Evolutionary conservation across 345 rosid species (phyloP), one percentile per base, ranked within the genome.

Genomic region (Camelina neglecta): DNA sequence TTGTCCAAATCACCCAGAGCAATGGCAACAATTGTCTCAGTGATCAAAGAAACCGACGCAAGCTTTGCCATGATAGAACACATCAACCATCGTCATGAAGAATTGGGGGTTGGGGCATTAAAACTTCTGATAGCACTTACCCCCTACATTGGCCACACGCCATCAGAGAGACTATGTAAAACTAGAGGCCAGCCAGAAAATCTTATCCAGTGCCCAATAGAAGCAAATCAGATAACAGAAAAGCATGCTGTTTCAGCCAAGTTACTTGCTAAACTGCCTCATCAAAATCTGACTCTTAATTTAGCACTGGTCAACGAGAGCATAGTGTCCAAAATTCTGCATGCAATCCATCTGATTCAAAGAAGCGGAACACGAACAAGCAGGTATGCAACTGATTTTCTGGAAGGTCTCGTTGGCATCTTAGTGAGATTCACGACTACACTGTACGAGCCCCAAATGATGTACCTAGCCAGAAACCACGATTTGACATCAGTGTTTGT

Each of bases 361-460:
- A 81, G 72, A 78, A 73, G 80, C 8, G 86, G 90, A 49, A 84
- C 87, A 51, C 82, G 93, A 83, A 81, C 83, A 60, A 84, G 85
- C 83, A 81, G 92, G 87, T 83, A 86, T 63, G 87, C 90, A 57
- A 80, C 74, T 71, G 74, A 81, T 80, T 94, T 81, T 79, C 82
- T 94, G 11, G 98, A 94, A 79, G 93, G 96, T 42, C 87, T 89
- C 2, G 94, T 88, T 16, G 96, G 93, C 50, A 81, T 85, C 84
- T 86, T 94, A 62, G 96, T 87, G 72, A 87, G 96, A 82, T 89
- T 92, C 88, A 94, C 97, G 12, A 80, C 92, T 16, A 92, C 95
- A 65, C 76, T 94, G 59, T 86, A 92, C 18, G 95, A 94, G 63
- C 83, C 92, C 26, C 91, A 86, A 61, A 81, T 86, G 42, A 67